Base-by-base conservation (phyloP, 2,329 filamentous ascomycete genomes). In the Colletotrichum sp. region DNA sequence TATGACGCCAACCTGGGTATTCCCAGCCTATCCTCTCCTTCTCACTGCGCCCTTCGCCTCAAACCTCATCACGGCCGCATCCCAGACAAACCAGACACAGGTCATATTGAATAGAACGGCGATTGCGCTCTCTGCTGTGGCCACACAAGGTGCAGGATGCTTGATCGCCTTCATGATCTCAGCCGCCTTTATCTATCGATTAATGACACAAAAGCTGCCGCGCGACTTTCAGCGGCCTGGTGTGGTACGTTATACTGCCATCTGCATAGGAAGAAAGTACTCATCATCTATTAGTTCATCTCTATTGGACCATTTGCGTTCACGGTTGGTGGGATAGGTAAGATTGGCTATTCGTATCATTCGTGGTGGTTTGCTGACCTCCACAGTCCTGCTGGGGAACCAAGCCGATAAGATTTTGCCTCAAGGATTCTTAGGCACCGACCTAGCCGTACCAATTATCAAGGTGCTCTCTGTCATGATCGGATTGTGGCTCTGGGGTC, bases 1-100 rank as follows among this genome's bases (percentile, higher is more conserved):
- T 69, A 97, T 98, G 95, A 97, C 95, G 1, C 95, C 95, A 0
- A 92, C 95, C 21, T 97, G 95, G 95, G 95, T 96, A 71, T 97
- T 97, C 79, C 95, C 95, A 0, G 95, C 94, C 1, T 98, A 98
- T 78, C 95, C 95, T 1, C 88, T 97, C 26, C 89, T 98, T 5
- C 91, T 97, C 10, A 92, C 94, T 26, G 95, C 93, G 0, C 93
- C 95, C 0, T 92, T 96, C 79, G 95, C 93, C 18, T 90, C 90
- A 21, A 92, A 88, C 65, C 85, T 92, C 34, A 88, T 92, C 76
- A 80, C 83, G 60, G 85, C 87, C 9, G 85, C 87, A 10, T 78
- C 80, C 9, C 76, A 78, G 21, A 79, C 80, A 4, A 78, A 79
- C 8, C 79, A 78, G 9, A 65, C 70, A 7, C 79, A 79, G 6